A percentile compares a stretch with the other conserved stretches of the same genome.
These are phyloP conservation scores for Comarum palustre DNA, from an alignment of 306 rosid species.

Conservation along the genomic window DNA sequence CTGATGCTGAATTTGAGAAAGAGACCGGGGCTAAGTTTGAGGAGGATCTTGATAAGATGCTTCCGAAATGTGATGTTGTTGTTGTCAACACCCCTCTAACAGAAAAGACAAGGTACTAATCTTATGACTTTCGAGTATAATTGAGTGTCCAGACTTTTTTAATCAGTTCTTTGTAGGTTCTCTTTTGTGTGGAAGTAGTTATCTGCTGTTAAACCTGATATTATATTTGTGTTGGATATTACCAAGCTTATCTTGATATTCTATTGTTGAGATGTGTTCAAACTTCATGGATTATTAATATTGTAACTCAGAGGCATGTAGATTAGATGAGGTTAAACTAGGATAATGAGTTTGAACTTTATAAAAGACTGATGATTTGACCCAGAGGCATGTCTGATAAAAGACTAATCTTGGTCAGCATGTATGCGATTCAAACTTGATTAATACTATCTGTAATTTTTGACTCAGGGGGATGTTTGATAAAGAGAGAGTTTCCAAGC, in stretches of 20 bases:
- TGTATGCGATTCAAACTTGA: conserved; percentile 2
- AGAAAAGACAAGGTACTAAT: conserved; percentile 71
- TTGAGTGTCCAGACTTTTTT: not conserved
- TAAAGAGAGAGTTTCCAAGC: conserved; percentile 69
- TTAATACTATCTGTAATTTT: conserved; percentile 16
- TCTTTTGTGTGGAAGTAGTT: not conserved
- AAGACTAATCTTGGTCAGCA: not conserved
- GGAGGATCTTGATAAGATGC: conserved; percentile 94
- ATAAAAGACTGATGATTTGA: not conserved
- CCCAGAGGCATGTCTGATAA: not conserved
- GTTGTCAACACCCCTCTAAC: conserved; percentile 92
- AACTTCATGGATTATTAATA: not conserved
- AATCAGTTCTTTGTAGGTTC: conserved; percentile 2
- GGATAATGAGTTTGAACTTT: not conserved
- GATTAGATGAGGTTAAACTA: not conserved
- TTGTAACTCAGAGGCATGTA: not conserved
- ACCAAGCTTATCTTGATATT: not conserved
- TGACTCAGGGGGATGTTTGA: conserved; percentile 72
- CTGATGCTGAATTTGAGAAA: conserved; percentile 68
- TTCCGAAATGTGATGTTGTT: conserved; percentile 84
- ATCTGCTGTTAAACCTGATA: not conserved
- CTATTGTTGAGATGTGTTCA: not conserved
- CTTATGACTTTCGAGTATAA: not conserved
- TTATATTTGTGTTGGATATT: not conserved
- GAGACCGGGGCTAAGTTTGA: conserved; percentile 78